phyloP scores from a whole-genome alignment of 73 alveolate genomes.

The Breviolum minutum region DNA sequence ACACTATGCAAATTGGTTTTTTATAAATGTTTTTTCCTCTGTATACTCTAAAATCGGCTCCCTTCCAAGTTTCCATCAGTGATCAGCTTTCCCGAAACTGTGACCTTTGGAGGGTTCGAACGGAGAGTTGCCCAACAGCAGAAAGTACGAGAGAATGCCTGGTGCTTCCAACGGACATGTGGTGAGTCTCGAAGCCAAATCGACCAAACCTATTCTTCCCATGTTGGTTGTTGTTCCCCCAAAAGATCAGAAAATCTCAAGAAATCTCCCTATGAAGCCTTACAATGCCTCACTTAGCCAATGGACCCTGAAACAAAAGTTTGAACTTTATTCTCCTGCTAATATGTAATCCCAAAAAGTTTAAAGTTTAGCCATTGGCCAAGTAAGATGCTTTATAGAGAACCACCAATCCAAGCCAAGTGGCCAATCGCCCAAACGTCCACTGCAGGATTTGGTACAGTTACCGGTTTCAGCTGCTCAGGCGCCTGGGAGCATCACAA shows the following conservation, averaged over 20 bases:
- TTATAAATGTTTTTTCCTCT: too few relatives aligned
- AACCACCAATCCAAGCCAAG: background rate
- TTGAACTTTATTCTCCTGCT: too few relatives aligned
- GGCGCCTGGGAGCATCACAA: slow-evolving; percentile 12
- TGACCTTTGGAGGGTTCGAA: slow-evolving; percentile 88
- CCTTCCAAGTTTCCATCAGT: background rate
- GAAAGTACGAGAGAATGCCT: slow-evolving; percentile 40
- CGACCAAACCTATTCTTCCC: background rate
- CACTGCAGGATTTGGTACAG: background rate
- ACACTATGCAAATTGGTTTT: background rate
- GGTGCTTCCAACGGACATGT: background rate
- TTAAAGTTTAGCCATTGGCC: too few relatives aligned
- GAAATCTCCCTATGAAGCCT: too few relatives aligned
- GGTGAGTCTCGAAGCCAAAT: too few relatives aligned
- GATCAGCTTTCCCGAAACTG: background rate
- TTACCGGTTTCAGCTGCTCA: slow-evolving; percentile 40
- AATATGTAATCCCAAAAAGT: too few relatives aligned
- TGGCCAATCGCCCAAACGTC: slow-evolving; percentile 68
- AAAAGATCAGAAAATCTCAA: too few relatives aligned
- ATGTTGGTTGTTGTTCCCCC: too few relatives aligned
- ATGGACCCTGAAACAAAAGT: too few relatives aligned
- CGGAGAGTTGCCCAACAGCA: slow-evolving; percentile 42
- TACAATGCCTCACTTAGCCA: too few relatives aligned
- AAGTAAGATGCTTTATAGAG: too few relatives aligned
- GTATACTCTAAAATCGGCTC: background rate